These are phyloP conservation scores for Clonostachys rhizophaga DNA, from an alignment of 2,329 filamentous ascomycete species.

Conservation along the genomic window DNA sequence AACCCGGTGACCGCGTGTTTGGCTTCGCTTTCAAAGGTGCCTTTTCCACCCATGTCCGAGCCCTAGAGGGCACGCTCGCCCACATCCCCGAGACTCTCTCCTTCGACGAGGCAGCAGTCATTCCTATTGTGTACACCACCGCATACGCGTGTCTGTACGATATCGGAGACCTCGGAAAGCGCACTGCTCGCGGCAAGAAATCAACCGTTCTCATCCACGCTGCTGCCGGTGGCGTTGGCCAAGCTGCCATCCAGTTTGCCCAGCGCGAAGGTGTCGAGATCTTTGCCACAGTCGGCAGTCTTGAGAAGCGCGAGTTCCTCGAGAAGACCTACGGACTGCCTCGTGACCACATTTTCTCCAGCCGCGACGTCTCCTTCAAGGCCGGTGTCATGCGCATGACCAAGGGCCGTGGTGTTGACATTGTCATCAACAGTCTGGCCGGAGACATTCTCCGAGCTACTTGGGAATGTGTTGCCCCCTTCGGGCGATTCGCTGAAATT, in stretches of 20 bases:
- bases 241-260: slow-evolving; percentile 14
- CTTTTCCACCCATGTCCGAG: slow-evolving; percentile 12
- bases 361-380: slow-evolving; percentile 15
- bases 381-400: slow-evolving; percentile 14
- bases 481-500: slow-evolving; percentile 33
- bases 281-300: slow-evolving; percentile 17
- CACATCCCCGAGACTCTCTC: not conserved
- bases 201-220: slow-evolving; percentile 18
- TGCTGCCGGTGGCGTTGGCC: slow-evolving; percentile 18
- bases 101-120: slow-evolving; percentile 16
- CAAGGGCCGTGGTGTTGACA: slow-evolving; percentile 19
- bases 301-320: slow-evolving; percentile 18
- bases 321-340: slow-evolving; percentile 18
- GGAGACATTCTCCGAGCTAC: slow-evolving; percentile 22
- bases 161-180: slow-evolving; percentile 10
- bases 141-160: slow-evolving; percentile 2
- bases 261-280: slow-evolving; percentile 11
- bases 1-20: slow-evolving; percentile 11
- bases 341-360: slow-evolving; percentile 18
- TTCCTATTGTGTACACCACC: slow-evolving; percentile 4
- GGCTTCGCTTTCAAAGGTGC: slow-evolving; percentile 12
- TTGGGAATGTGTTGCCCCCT: slow-evolving; percentile 23
- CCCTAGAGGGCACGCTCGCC: not conserved
- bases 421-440: slow-evolving; percentile 21
- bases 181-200: slow-evolving; percentile 18